Conservation (phyloP, 768 basidiomycete genomes). For the Lanmaoa rubissima region DNA sequence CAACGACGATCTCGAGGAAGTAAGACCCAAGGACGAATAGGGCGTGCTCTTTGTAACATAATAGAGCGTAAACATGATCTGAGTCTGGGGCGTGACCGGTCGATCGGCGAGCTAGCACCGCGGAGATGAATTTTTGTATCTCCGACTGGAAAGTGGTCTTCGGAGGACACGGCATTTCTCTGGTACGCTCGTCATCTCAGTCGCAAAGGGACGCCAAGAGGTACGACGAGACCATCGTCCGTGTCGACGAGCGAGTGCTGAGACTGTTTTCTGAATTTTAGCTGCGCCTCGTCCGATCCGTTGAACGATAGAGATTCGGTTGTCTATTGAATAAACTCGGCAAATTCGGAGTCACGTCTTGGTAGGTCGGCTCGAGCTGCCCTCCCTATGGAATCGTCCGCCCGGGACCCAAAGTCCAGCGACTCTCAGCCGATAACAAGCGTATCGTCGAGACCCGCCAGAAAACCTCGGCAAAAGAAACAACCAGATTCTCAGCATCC, state of each 20-base stretch:
- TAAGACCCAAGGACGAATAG: slow-evolving; percentile 14
- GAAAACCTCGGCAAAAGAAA: slow-evolving; percentile 56
- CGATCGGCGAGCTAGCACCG: slow-evolving; percentile 3
- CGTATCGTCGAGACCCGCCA: slow-evolving; percentile 37
- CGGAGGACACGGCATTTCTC: slow-evolving; percentile 31
- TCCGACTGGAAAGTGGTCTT: slow-evolving; percentile 23
- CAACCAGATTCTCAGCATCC: slow-evolving; percentile 32
- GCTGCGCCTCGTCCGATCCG: slow-evolving; percentile 8
- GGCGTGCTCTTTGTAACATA: background rate
- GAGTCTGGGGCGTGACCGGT: background rate
- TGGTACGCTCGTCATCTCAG: slow-evolving; percentile 18
- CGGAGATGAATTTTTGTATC: slow-evolving; percentile 23
- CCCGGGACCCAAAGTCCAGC: slow-evolving; percentile 43
- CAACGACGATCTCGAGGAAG: slow-evolving; percentile 22
- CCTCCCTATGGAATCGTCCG: slow-evolving; percentile 48
- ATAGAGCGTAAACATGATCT: slow-evolving; percentile 1
- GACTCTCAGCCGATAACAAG: slow-evolving; percentile 42
- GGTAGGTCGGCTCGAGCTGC: slow-evolving; percentile 20
- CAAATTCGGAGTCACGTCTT: slow-evolving; percentile 32
- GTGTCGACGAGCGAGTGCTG: slow-evolving; percentile 10
- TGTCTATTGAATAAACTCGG: slow-evolving; percentile 23
- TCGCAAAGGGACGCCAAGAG: slow-evolving; percentile 14
- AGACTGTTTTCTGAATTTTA: slow-evolving; percentile 6
- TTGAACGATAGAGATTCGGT: slow-evolving; percentile 12
- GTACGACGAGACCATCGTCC: slow-evolving; percentile 14